Evolutionary conservation across 306 rosid genomes (phyloP).

Genomic region (Prunus dulcis): DNA sequence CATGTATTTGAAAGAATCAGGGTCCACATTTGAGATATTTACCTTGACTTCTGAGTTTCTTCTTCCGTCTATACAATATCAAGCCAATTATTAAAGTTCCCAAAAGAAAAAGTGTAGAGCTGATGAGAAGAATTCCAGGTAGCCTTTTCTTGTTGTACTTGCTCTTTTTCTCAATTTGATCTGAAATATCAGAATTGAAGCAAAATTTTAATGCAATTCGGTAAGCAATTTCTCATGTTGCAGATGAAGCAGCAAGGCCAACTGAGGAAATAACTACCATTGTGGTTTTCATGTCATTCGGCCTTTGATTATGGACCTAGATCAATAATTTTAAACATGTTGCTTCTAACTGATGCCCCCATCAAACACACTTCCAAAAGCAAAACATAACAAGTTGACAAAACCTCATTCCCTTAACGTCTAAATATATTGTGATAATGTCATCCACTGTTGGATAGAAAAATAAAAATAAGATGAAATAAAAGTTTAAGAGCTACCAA

Average conservation of each 20-base stretch:
- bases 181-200: background rate
- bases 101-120: background rate
- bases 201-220: background rate
- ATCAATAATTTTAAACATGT: too few relatives aligned
- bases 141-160: background rate
- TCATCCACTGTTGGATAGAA: background rate
- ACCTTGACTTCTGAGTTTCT: constrained; percentile 2
- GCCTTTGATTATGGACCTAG: too few relatives aligned
- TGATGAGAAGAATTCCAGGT: background rate
- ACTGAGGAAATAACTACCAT: background rate
- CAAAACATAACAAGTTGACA: too few relatives aligned
- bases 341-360: too few relatives aligned
- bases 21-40: background rate
- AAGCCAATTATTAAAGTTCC: background rate
- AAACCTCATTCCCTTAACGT: background rate
- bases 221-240: background rate
- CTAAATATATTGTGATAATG: background rate
- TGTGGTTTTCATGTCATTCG: background rate
- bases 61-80: background rate
- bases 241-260: background rate
- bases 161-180: background rate
- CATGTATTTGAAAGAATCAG: background rate
- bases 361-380: too few relatives aligned
- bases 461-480: background rate
- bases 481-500: background rate